Evolutionary conservation across 345 rosid genomes (phyloP).

Genomic region (Cardamine chenopodiifolia): DNA sequence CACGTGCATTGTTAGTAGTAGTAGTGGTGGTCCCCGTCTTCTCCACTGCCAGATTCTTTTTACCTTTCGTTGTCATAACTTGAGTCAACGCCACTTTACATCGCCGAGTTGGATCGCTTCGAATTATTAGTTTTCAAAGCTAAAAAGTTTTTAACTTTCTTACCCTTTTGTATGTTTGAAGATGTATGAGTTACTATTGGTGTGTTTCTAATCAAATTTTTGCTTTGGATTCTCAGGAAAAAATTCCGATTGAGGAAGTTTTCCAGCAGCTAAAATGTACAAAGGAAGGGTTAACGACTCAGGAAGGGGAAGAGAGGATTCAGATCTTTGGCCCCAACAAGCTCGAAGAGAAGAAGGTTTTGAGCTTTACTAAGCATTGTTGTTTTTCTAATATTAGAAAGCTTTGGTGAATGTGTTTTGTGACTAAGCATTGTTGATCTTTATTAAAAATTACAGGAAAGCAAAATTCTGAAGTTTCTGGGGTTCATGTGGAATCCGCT

Average conservation of each 20-base stretch:
- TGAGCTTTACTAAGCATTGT: constrained; percentile 31
- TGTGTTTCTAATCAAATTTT: constrained; percentile 21
- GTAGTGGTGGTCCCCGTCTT: constrained; percentile 39
- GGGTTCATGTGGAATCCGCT: constrained; percentile 53
- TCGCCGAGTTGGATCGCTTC: constrained; percentile 32
- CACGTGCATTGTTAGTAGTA: constrained; percentile 33
- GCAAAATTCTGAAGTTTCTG: constrained; percentile 39
- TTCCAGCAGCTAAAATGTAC: constrained; percentile 82
- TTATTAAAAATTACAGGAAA: constrained; percentile 24
- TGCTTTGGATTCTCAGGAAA: constrained; percentile 55
- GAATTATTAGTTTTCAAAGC: neutral
- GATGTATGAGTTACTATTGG: neutral
- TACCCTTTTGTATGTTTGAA: constrained; percentile 6
- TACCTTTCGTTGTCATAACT: constrained; percentile 35
- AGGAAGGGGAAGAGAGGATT: constrained; percentile 80
- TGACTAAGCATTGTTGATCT: neutral
- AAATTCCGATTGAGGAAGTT: constrained; percentile 85
- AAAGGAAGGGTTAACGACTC: constrained; percentile 66
- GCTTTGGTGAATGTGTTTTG: constrained; percentile 8
- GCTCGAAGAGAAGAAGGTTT: constrained; percentile 82
- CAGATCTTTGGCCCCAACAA: constrained; percentile 85
- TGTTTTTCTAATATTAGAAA: constrained; percentile 5
- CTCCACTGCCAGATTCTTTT: constrained; percentile 39
- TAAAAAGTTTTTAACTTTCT: neutral
- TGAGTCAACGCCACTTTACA: constrained; percentile 39